These are phyloP conservation scores for Triangularia setosa DNA, from an alignment of 2,329 filamentous ascomycete genomes.

Conservation along the genomic window DNA sequence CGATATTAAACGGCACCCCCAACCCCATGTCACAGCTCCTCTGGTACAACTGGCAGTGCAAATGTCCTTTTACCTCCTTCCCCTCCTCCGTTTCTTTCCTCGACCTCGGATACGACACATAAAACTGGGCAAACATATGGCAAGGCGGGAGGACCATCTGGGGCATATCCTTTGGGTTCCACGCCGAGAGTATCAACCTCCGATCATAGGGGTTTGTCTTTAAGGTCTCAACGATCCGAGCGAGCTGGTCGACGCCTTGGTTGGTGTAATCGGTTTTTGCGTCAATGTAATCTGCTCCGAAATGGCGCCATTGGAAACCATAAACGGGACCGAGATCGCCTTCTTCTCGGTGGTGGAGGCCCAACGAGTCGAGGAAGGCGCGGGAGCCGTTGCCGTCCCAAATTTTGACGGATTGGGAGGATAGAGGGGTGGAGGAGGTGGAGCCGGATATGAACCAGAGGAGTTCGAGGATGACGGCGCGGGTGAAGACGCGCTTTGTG, in stretches of 20 bases:
- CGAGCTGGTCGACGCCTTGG: constrained; percentile 88
- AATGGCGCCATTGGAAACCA: constrained; percentile 98
- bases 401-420: constrained; percentile 82
- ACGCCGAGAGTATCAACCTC: constrained; percentile 84
- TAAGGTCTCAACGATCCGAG: constrained; percentile 84
- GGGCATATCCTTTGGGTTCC: constrained; percentile 83
- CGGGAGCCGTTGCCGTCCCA: constrained; percentile 97
- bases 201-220: constrained; percentile 81
- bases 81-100: constrained; percentile 21
- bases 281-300: constrained; percentile 85
- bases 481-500: constrained; percentile 92
- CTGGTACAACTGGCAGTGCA: constrained; percentile 91
- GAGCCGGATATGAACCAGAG: constrained; percentile 90
- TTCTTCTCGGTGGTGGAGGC: constrained; percentile 73
- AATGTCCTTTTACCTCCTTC: constrained; percentile 55
- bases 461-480: constrained; percentile 85
- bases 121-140: constrained; percentile 98
- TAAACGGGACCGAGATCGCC: constrained; percentile 95
- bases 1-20: constrained; percentile 97
- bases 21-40: constrained; percentile 95
- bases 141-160: constrained; percentile 93
- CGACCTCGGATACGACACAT: constrained; percentile 69
- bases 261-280: constrained; percentile 77
- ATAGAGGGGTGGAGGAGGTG: constrained; percentile 75
- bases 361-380: constrained; percentile 81